Percentiles rank a stretch among this genome's conserved stretches.
These are phyloP conservation scores for Dendrocalamus sinicus DNA, from an alignment of 176 grass and related monocot species.

Conservation along the genomic window DNA sequence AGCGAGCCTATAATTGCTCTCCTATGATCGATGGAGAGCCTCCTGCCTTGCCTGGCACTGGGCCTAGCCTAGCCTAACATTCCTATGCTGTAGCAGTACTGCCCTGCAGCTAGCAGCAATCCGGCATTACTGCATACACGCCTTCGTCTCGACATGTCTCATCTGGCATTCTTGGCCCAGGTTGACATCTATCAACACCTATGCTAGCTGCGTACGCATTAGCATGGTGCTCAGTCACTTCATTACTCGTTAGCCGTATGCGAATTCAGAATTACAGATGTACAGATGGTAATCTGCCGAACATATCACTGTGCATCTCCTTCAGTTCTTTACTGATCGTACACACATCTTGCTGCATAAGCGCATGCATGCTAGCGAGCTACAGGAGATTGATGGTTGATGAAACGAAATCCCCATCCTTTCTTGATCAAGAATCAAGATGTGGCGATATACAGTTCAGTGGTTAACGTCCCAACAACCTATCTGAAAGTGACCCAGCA, in stretches of 20 bases:
- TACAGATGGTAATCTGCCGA: not conserved
- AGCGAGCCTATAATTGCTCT: too few species aligned
- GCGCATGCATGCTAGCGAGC: not conserved
- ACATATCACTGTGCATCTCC: not conserved
- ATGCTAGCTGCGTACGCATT: not conserved
- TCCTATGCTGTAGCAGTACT: not conserved
- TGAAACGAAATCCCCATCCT: not conserved
- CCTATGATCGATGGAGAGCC: not conserved
- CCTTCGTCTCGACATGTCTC: not conserved
- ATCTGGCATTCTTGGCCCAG: slow-evolving; percentile 34
- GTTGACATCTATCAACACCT: not conserved
- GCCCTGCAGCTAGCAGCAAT: not conserved
- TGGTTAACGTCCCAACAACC: not conserved
- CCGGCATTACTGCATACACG: not conserved
- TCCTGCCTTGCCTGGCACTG: slow-evolving; percentile 4
- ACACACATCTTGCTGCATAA: not conserved
- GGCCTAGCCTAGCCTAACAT: not conserved
- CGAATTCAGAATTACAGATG: not conserved
- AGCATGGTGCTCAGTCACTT: not conserved
- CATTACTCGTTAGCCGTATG: too few species aligned
- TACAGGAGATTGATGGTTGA: slow-evolving; percentile 34
- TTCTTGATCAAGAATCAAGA: slow-evolving; percentile 23
- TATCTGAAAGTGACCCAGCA: not conserved
- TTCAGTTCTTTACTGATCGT: not conserved
- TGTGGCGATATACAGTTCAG: not conserved